These are phyloP conservation scores for Juncus inflexus DNA, from an alignment of 176 grass and related monocot species.

Conservation along the genomic window DNA sequence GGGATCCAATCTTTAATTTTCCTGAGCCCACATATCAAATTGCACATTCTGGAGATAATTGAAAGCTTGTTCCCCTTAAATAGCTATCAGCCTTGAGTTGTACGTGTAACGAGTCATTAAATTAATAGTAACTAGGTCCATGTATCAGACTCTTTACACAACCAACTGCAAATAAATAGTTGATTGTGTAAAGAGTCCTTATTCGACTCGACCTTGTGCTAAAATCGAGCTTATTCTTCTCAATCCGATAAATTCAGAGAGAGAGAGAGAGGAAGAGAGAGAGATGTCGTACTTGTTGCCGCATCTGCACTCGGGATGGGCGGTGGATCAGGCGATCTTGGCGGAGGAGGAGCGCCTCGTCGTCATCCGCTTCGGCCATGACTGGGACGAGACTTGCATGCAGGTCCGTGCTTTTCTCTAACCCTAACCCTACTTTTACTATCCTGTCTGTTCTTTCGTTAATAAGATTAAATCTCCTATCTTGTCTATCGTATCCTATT, in stretches of 20 bases:
- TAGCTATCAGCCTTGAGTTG: no score
- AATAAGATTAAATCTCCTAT: no score
- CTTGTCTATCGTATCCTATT: no score
- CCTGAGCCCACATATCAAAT: no score
- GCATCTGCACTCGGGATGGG: conserved; percentile 96
- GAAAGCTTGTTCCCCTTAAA: no score
- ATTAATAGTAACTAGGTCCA: no score
- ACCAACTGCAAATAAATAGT: no score
- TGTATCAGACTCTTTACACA: no score
- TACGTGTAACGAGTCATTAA: no score
- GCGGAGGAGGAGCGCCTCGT: conserved; percentile 99
- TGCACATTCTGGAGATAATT: no score
- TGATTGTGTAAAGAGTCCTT: background rate
- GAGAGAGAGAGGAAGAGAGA: background rate
- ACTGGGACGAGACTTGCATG: conserved; percentile 99
- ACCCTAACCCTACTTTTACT: conserved; percentile 19
- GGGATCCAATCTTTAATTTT: no score
- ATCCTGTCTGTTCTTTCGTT: no score
- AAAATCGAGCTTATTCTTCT: background rate
- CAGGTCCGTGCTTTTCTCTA: conserved; percentile 37
- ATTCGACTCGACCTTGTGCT: background rate
- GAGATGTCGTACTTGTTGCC: conserved; percentile 94
- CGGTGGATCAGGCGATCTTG: conserved; percentile 97
- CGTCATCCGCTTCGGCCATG: conserved; percentile 96
- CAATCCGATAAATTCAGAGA: background rate